Percentiles rank a stretch among this genome's conserved stretches.
phyloP scores from a whole-genome alignment of 2,329 filamentous ascomycete genomes.

The Cladosporium cucumerinum region DNA sequence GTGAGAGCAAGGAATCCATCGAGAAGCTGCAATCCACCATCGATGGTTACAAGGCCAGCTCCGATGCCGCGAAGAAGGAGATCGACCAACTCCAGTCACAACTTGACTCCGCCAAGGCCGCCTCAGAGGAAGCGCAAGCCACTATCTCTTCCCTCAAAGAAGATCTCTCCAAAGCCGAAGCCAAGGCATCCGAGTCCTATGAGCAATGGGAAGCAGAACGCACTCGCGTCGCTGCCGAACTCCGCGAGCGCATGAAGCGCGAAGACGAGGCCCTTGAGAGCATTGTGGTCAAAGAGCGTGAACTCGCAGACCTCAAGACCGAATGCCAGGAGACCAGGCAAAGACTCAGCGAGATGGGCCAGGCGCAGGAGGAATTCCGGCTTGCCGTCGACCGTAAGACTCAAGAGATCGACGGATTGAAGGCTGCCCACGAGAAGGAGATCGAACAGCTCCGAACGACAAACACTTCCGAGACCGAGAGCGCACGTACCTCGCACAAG shows the following conservation, averaged over 20 bases:
- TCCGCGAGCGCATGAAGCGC: slow-evolving; percentile 6
- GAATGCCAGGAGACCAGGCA: slow-evolving; percentile 15
- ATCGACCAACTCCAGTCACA: slow-evolving; percentile 20
- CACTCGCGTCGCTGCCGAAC: neutral
- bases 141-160: slow-evolving; percentile 18
- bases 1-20: slow-evolving; percentile 20
- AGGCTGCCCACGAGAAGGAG: slow-evolving; percentile 4
- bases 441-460: neutral
- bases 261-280: slow-evolving; percentile 1
- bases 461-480: slow-evolving; percentile 5
- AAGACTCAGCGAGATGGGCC: slow-evolving; percentile 3
- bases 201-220: neutral
- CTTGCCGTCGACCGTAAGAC: slow-evolving; percentile 1
- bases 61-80: slow-evolving; percentile 19
- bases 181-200: slow-evolving; percentile 3
- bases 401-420: slow-evolving; percentile 8
- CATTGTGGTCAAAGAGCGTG: slow-evolving; percentile 8
- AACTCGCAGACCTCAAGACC: slow-evolving; percentile 16
- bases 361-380: slow-evolving; percentile 6
- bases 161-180: slow-evolving; percentile 22
- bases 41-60: slow-evolving; percentile 17
- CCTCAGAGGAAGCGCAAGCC: slow-evolving; percentile 10
- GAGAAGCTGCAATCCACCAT: slow-evolving; percentile 21
- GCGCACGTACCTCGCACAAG: neutral
- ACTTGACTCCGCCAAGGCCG: slow-evolving; percentile 5